phyloP scores from a whole-genome alignment of 2,329 filamentous ascomycete species.

The Fusarium sp. region DNA sequence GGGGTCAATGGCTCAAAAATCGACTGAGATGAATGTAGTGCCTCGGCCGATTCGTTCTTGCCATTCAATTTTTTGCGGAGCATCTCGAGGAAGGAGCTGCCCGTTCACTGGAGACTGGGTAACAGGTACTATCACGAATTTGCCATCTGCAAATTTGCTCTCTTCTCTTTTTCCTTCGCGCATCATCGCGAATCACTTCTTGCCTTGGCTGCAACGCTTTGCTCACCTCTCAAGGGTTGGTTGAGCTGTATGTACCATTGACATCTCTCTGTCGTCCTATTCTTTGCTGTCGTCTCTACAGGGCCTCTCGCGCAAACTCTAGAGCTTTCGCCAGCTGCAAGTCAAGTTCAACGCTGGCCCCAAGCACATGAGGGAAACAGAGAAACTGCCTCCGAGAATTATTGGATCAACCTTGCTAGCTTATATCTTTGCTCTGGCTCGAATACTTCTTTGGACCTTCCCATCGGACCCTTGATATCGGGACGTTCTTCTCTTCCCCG shows the following conservation, averaged over 20 bases:
- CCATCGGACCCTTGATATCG: conserved; percentile 18
- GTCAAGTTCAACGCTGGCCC: not conserved
- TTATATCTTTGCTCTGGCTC: conserved; percentile 1
- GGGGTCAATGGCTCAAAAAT: conserved; percentile 23
- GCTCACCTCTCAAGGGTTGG: conserved; percentile 5
- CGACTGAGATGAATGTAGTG: conserved; percentile 10
- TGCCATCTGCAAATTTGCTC: conserved; percentile 34
- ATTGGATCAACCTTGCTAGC: conserved; percentile 10
- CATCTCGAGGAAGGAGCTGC: conserved; percentile 10
- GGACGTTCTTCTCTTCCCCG: conserved; percentile 20
- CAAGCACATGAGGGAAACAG: not conserved
- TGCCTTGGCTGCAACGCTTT: conserved; percentile 5
- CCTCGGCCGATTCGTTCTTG: conserved; percentile 32
- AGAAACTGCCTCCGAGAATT: conserved; percentile 3
- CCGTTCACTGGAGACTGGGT: not conserved
- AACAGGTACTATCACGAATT: conserved; percentile 25
- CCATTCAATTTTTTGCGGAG: conserved; percentile 30
- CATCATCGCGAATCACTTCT: conserved; percentile 11
- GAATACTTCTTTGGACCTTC: conserved; percentile 7
- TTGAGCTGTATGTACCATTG: conserved; percentile 20
- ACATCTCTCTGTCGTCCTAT: not conserved
- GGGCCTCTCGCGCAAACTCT: conserved; percentile 7
- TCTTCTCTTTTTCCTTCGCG: conserved; percentile 2
- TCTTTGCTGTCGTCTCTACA: not conserved
- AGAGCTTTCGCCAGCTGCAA: not conserved